Conservation (phyloP, 2,329 filamentous ascomycete genomes). For the Thielaviopsis ethacetica region DNA sequence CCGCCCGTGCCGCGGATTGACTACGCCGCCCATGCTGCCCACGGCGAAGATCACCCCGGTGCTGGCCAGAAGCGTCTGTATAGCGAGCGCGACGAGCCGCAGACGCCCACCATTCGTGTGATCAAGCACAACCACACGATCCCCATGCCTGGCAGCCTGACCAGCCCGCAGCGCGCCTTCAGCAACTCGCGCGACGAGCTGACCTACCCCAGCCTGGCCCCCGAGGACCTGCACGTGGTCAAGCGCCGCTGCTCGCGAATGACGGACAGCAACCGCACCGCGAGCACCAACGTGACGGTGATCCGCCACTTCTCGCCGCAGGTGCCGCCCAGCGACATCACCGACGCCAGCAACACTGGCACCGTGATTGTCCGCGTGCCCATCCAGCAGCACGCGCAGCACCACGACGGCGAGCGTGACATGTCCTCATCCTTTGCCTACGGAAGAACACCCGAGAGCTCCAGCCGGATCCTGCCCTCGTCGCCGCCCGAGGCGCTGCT, state of each 20-base stretch:
- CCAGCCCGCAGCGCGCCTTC: too few relatives aligned
- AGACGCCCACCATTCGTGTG: background rate
- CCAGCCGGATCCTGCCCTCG: background rate
- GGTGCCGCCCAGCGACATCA: background rate
- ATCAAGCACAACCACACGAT: background rate
- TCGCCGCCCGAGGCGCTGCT: background rate
- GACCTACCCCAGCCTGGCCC: conserved; percentile 4
- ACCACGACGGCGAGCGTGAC: too few relatives aligned
- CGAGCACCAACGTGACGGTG: background rate
- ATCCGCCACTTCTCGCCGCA: background rate
- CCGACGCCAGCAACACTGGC: background rate
- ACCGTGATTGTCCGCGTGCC: background rate
- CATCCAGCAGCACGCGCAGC: background rate
- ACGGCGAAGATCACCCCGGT: background rate
- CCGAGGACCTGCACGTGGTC: conserved; percentile 5
- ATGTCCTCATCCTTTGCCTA: background rate
- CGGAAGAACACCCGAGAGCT: background rate
- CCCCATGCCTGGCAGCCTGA: background rate
- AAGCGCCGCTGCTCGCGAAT: background rate
- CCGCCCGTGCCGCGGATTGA: conserved; percentile 1
- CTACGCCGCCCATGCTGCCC: background rate
- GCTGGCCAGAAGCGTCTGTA: background rate
- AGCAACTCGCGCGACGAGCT: background rate
- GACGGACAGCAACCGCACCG: too few relatives aligned
- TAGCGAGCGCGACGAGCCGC: background rate